Percentiles rank a stretch among this genome's conserved stretches.
These are phyloP conservation scores for Leccinum barrowsii DNA, from an alignment of 768 basidiomycete genomes.

Conservation along the genomic window DNA sequence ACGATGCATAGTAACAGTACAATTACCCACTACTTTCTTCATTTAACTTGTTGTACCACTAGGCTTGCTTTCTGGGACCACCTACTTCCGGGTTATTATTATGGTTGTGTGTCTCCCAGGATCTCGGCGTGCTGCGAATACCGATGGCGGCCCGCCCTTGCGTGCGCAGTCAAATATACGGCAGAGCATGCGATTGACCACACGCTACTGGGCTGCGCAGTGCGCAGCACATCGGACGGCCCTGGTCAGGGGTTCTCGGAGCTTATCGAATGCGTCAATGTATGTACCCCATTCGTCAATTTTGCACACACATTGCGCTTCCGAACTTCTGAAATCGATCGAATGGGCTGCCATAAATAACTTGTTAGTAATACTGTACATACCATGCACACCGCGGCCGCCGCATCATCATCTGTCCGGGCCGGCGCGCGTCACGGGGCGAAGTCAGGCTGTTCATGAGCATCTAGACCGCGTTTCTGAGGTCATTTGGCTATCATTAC, in stretches of 20 bases:
- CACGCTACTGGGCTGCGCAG: neutral
- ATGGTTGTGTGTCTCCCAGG: neutral
- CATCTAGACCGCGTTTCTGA: no score
- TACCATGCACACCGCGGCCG: no score
- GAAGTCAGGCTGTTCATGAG: no score
- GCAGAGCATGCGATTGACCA: neutral
- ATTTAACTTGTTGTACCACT: neutral
- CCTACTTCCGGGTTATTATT: neutral
- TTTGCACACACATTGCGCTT: neutral
- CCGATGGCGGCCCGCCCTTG: neutral
- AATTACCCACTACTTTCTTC: neutral
- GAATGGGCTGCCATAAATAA: neutral
- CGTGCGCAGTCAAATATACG: neutral
- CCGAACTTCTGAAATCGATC: no score
- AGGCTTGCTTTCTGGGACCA: neutral
- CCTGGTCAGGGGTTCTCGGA: neutral
- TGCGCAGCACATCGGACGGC: neutral
- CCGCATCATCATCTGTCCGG: neutral
- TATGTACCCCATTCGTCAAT: neutral
- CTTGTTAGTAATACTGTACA: no score
- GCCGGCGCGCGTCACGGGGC: neutral
- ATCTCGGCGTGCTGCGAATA: neutral
- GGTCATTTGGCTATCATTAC: no score
- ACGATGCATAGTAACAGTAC: slow-evolving; percentile 1
- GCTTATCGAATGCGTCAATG: neutral